Evolutionary conservation across 768 basidiomycete genomes (phyloP).

Genomic region (Tricholoma terreum): DNA sequence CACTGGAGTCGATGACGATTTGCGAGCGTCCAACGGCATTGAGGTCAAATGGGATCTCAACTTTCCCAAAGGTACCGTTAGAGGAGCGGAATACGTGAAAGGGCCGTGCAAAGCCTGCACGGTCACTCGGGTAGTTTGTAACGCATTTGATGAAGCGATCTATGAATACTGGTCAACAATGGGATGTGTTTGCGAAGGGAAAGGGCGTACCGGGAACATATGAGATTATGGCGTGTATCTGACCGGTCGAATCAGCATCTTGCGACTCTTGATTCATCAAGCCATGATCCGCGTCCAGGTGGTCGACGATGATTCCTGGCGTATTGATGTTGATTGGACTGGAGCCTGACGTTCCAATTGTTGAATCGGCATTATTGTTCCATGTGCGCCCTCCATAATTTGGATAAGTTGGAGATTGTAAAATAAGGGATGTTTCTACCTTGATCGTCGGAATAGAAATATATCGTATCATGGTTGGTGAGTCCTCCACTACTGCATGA

Average conservation of each 20-base stretch:
- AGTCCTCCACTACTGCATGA: slow-evolving; percentile 41
- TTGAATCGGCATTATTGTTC: slow-evolving; percentile 39
- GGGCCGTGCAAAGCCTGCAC: slow-evolving; percentile 33
- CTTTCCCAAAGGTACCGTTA: slow-evolving; percentile 41
- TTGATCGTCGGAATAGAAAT: slow-evolving; percentile 45
- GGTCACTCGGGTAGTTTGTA: slow-evolving; percentile 37
- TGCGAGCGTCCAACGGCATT: slow-evolving; percentile 44
- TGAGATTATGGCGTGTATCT: slow-evolving; percentile 46
- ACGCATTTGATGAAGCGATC: slow-evolving; percentile 48
- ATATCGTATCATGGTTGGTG: slow-evolving; percentile 48
- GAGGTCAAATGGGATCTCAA: slow-evolving; percentile 44
- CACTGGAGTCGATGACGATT: slow-evolving; percentile 38
- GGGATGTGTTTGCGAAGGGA: neutral
- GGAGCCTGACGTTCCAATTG: slow-evolving; percentile 39
- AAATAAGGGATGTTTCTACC: slow-evolving; percentile 21
- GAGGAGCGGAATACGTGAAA: slow-evolving; percentile 43
- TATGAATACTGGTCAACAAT: slow-evolving; percentile 12
- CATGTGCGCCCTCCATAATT: slow-evolving; percentile 37
- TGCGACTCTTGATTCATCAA: slow-evolving; percentile 55
- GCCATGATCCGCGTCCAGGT: slow-evolving; percentile 44
- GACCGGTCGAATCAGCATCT: slow-evolving; percentile 42
- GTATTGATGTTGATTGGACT: slow-evolving; percentile 42
- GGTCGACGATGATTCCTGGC: slow-evolving; percentile 41
- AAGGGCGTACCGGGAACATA: slow-evolving; percentile 40
- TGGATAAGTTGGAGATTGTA: neutral